Evolutionary conservation across 768 basidiomycete species (phyloP).

Genomic region (Baorangia bicolor): DNA sequence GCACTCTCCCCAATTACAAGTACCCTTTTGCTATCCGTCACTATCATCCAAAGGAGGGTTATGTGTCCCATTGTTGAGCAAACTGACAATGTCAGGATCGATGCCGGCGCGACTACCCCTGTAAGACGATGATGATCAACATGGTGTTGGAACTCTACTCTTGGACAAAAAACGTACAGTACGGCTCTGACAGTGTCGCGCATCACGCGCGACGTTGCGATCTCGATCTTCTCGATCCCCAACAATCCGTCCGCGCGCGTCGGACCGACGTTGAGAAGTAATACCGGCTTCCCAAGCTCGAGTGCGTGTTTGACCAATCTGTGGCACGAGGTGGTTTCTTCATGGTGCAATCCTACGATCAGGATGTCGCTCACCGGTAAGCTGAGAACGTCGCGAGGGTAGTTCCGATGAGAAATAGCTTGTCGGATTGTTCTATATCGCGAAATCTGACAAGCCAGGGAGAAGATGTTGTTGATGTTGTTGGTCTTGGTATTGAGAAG

Average conservation of each 20-base stretch:
- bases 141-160: background rate
- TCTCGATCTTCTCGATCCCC: constrained; percentile 78
- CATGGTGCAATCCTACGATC: background rate
- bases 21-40: constrained; percentile 9
- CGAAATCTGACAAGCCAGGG: constrained; percentile 42
- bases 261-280: constrained; percentile 86
- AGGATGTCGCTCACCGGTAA: constrained; percentile 53
- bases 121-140: background rate
- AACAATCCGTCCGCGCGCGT: constrained; percentile 74
- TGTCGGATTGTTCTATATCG: constrained; percentile 58
- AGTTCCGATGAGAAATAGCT: constrained; percentile 81
- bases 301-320: constrained; percentile 82
- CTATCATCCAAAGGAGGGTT: constrained; percentile 46
- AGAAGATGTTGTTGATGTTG: background rate
- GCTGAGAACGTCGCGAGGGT: constrained; percentile 94
- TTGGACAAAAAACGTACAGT: constrained; percentile 46
- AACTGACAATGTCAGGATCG: constrained; percentile 46
- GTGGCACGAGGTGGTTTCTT: background rate
- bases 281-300: constrained; percentile 69
- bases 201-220: constrained; percentile 71
- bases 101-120: constrained; percentile 47
- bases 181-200: constrained; percentile 58
- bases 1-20: constrained; percentile 4
- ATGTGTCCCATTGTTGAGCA: constrained; percentile 61
- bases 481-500: background rate